Evolutionary conservation across 2,329 filamentous ascomycete genomes (phyloP).

Genomic region (Penicillium sp.): DNA sequence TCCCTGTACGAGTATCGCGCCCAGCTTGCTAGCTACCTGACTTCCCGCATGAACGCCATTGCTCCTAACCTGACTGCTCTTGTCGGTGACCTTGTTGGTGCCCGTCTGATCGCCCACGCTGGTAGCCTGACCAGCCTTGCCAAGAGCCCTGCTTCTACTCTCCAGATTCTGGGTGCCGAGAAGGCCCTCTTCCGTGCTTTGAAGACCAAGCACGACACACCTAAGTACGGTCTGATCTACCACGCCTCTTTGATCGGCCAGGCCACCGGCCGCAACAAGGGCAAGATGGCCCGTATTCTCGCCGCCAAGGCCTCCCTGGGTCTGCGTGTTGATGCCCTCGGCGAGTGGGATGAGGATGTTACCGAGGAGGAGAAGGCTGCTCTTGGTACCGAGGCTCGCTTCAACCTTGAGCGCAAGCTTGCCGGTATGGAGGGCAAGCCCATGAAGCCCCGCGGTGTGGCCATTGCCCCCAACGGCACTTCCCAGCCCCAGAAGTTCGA

Average conservation of each 20-base stretch:
- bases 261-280: constrained; percentile 97
- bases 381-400: constrained; percentile 65
- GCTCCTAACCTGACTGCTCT: constrained; percentile 93
- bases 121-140: constrained; percentile 93
- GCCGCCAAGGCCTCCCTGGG: constrained; percentile 91
- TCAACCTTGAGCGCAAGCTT: constrained; percentile 51
- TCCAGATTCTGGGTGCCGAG: constrained; percentile 97
- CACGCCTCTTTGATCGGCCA: constrained; percentile 93
- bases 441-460: constrained; percentile 71
- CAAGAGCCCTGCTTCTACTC: constrained; percentile 91
- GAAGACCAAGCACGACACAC: constrained; percentile 98
- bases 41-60: constrained; percentile 92
- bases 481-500: constrained; percentile 68
- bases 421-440: constrained; percentile 82
- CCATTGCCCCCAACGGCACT: constrained; percentile 70
- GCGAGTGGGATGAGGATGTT: constrained; percentile 72
- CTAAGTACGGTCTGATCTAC: constrained; percentile 96
- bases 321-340: constrained; percentile 86
- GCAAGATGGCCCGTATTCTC: constrained; percentile 96
- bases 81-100: constrained; percentile 90
- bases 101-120: constrained; percentile 89
- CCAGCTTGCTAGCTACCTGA: constrained; percentile 84
- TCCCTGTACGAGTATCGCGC: constrained; percentile 86
- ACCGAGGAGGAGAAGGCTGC: constrained; percentile 88
- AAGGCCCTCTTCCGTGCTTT: constrained; percentile 97